Percentiles rank a stretch among this genome's conserved stretches.
Conservation (phyloP, 2,329 filamentous ascomycete species). For the Fonsecaea multimorphosa region DNA sequence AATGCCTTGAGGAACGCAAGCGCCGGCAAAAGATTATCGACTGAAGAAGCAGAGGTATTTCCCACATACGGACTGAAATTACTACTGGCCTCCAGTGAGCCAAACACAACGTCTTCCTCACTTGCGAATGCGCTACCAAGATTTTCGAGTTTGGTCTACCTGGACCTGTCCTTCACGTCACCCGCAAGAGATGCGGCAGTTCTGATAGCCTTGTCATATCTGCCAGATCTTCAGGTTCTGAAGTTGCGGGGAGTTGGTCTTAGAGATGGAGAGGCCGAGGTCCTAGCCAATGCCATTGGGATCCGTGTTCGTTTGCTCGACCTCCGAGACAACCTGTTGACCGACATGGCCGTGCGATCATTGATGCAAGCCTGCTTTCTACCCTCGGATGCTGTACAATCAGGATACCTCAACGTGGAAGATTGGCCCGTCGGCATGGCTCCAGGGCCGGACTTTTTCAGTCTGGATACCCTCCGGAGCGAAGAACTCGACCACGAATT, state of each 20-base stretch:
- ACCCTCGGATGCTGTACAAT: constrained; percentile 35
- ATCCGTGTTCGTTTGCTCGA: constrained; percentile 62
- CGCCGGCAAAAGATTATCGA: constrained; percentile 20
- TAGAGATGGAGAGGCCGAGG: constrained; percentile 59
- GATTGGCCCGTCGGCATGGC: constrained; percentile 43
- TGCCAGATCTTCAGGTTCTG: constrained; percentile 61
- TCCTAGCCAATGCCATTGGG: constrained; percentile 60
- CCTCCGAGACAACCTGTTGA: constrained; percentile 63
- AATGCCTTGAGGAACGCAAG: constrained; percentile 52
- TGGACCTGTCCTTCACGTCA: constrained; percentile 63
- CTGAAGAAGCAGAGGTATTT: constrained; percentile 28
- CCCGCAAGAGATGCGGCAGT: constrained; percentile 58
- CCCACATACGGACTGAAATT: constrained; percentile 58
- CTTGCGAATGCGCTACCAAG: constrained; percentile 59
- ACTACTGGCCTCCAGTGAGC: constrained; percentile 62
- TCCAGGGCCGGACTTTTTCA: constrained; percentile 48
- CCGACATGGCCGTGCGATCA: constrained; percentile 60
- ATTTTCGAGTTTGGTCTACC: constrained; percentile 62
- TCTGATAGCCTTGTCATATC: constrained; percentile 53
- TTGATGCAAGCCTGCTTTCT: constrained; percentile 60
- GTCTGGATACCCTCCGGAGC: constrained; percentile 49
- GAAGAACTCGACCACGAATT: constrained; percentile 61
- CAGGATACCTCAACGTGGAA: constrained; percentile 40
- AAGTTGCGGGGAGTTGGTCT: constrained; percentile 62
- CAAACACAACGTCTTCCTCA: constrained; percentile 63